These are phyloP conservation scores for Margaritispora aquatica DNA, from an alignment of 495 filamentous ascomycete genomes.

Conservation along the genomic window DNA sequence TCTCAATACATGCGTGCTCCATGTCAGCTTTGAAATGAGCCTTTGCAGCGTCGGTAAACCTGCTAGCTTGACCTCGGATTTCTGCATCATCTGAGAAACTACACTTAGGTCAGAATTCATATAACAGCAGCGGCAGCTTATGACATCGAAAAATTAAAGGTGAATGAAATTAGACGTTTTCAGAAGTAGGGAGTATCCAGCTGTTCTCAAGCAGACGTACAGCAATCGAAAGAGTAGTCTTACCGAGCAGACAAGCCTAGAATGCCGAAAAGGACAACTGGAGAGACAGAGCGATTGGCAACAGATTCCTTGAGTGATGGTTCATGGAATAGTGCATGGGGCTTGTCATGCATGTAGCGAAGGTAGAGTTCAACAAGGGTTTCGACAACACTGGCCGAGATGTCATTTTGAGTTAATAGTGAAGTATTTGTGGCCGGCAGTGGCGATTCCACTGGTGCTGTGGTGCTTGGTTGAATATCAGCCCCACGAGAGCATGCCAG, in stretches of 20 bases:
- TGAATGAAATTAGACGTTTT: background rate
- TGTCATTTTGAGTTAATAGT: background rate
- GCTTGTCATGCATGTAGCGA: constrained; percentile 29
- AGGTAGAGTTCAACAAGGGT: constrained; percentile 26
- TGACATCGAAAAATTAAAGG: background rate
- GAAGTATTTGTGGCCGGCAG: background rate
- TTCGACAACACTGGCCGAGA: background rate
- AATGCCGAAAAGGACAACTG: constrained; percentile 17
- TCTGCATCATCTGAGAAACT: constrained; percentile 1
- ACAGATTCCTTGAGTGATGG: constrained; percentile 1
- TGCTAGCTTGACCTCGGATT: background rate
- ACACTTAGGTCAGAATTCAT: background rate
- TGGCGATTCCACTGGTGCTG: background rate
- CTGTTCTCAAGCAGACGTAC: background rate
- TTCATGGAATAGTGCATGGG: constrained; percentile 28
- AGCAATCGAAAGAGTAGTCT: background rate
- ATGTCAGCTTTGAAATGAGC: constrained; percentile 3
- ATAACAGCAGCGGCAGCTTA: background rate
- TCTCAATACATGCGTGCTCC: constrained; percentile 14
- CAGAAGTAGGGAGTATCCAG: background rate
- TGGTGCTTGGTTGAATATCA: background rate
- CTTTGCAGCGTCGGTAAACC: constrained; percentile 3
- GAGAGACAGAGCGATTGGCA: constrained; percentile 4
- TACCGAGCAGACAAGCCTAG: constrained; percentile 24
- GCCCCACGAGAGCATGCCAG: constrained; percentile 3